These are phyloP conservation scores for Aquilaria agallochum DNA, from an alignment of 441 rosid species.

Conservation along the genomic window DNA sequence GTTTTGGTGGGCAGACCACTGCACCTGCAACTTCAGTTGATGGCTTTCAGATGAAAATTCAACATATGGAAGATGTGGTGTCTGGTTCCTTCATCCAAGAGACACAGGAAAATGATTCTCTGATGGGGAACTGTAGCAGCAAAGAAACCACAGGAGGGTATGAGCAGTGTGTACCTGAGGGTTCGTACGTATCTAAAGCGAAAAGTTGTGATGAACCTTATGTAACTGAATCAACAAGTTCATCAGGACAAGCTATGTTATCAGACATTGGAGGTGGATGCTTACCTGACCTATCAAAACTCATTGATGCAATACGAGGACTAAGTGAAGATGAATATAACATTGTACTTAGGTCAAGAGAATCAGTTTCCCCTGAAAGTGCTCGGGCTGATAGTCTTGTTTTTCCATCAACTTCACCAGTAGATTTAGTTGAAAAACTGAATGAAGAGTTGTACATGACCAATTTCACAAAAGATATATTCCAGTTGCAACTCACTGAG, in stretches of 20 bases:
- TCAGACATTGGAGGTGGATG: constrained; percentile 29
- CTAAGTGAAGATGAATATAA: constrained; percentile 66
- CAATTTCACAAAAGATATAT: constrained; percentile 54
- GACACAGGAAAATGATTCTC: constrained; percentile 24
- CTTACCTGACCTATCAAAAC: constrained; percentile 44
- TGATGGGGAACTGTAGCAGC: constrained; percentile 16
- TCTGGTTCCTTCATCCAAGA: constrained; percentile 25
- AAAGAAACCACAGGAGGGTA: constrained; percentile 25
- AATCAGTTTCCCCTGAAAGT: constrained; percentile 25
- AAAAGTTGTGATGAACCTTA: constrained; percentile 35
- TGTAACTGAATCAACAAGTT: constrained; percentile 22
- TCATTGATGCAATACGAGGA: constrained; percentile 45
- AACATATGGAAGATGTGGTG: constrained; percentile 20
- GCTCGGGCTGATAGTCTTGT: constrained; percentile 24
- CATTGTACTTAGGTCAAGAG: constrained; percentile 52
- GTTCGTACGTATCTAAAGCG: constrained; percentile 31
- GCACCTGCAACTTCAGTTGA: constrained; percentile 25
- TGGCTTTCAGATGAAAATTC: constrained; percentile 24
- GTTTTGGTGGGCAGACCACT: constrained; percentile 24
- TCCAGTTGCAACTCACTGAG: constrained; percentile 65
- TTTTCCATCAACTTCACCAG: constrained; percentile 7
- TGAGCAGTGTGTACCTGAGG: constrained; percentile 36
- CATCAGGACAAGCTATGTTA: constrained; percentile 25
- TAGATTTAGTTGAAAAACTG: constrained; percentile 45
- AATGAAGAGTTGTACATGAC: constrained; percentile 69